These are phyloP conservation scores for Gossypium armourianum DNA, from an alignment of 441 rosid genomes.

Conservation along the genomic window DNA sequence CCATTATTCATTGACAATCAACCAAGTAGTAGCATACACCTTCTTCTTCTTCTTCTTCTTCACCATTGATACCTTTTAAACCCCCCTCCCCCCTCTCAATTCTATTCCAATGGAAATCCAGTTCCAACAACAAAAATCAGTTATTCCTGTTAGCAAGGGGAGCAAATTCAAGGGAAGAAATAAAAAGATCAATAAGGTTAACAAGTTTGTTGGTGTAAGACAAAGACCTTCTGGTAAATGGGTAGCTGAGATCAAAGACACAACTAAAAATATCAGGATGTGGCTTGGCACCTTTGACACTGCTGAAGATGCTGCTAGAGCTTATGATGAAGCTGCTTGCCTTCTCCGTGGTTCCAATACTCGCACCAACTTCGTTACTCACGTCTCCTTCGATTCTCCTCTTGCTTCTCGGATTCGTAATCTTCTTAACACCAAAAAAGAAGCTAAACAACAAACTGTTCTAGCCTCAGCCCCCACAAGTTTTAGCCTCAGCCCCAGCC, in stretches of 20 bases:
- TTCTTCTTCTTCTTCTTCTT: not conserved
- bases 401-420: conserved; percentile 49
- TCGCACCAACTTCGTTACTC: conserved; percentile 57
- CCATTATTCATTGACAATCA: conserved; percentile 14
- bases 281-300: conserved; percentile 71
- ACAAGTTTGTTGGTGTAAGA: conserved; percentile 57
- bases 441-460: conserved; percentile 18
- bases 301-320: conserved; percentile 64
- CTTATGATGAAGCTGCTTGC: conserved; percentile 70
- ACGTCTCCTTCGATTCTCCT: conserved; percentile 42
- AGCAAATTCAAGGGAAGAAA: conserved; percentile 37
- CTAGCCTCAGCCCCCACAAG: conserved; percentile 20
- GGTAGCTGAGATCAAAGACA: conserved; percentile 80
- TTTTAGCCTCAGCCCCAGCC: conserved; percentile 6
- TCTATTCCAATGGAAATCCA: conserved; percentile 38
- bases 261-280: conserved; percentile 61
- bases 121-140: conserved; percentile 31
- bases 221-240: conserved; percentile 75
- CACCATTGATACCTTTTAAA: not conserved
- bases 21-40: conserved; percentile 17
- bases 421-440: conserved; percentile 45
- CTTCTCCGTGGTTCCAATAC: conserved; percentile 70
- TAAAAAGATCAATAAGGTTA: conserved; percentile 19
- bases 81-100: not conserved
- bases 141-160: conserved; percentile 21